Base-by-base conservation (phyloP, 164 flowering plant genomes). In the Kingdonia uniflora region DNA sequence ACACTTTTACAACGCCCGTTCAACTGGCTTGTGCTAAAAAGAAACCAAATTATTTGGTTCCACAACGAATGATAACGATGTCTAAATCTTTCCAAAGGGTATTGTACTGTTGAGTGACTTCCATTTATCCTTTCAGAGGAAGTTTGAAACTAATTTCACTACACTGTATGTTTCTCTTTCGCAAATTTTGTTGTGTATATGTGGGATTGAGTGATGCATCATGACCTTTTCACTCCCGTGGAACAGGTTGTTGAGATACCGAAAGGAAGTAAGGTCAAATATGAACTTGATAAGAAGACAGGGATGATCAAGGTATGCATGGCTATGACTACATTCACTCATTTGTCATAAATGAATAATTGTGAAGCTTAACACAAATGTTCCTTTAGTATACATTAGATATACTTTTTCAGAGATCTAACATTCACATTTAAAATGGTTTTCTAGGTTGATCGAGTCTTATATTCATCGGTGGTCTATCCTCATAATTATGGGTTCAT, bases 401-500 rank as follows among this genome's bases (percentile, higher is more conserved):
- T n/a, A n/a, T n/a, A n/a, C n/a, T n/a, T n/a, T n/a, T n/a, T n/a
- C n/a, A n/a, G n/a, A n/a, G n/a, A n/a, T n/a, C n/a, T n/a, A n/a
- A n/a, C n/a, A n/a, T n/a, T n/a, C 6, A 29, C 35, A 8, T 29
- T 3, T 29, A 29, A 29, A 29, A 29, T 29, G 35, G 4, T 29
- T 29, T 4, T 29, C 4, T 29, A 63, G 67, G 56, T 63, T 51
- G 67, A 63, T 47, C 62, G 62, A 19, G 56, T 63, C 6, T 39
- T 63, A n/a, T 63, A 63, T 54, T 63, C 67, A 0, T 63, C 67
- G 6, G 68, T 64, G 15, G 68, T 64, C 23, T 64, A 64, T 20
- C 68, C 68, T 15, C 68, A 64, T 54, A 58, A 64, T 58, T 64
- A 64, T 49, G 68, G 68, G 15, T 64, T 64, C 58, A 64, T 64